Evolutionary conservation across 116 monocot species (phyloP).

Genomic region (Posidonia oceanica): DNA sequence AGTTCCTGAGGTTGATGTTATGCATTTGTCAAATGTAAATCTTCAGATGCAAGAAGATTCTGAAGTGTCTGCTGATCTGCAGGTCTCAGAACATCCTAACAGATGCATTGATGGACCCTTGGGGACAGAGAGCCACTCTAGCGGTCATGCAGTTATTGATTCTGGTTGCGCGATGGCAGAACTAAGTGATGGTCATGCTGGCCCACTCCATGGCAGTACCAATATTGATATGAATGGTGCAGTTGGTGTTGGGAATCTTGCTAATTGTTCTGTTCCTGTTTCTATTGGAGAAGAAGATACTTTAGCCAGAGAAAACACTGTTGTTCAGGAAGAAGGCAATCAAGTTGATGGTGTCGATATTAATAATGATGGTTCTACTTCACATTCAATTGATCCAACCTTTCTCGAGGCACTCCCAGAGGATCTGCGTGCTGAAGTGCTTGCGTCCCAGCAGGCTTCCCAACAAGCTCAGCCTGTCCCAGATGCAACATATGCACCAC

Average conservation of each 20-base stretch:
- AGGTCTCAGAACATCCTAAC: constrained; percentile 8
- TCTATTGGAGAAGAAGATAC: constrained; percentile 16
- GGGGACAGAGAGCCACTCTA: constrained; percentile 28
- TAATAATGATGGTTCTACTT: constrained; percentile 24
- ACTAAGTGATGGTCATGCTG: constrained; percentile 38
- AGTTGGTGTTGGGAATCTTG: constrained; percentile 22
- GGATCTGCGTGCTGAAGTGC: constrained; percentile 72
- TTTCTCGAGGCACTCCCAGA: constrained; percentile 69
- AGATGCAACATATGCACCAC: constrained; percentile 30
- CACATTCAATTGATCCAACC: constrained; percentile 63
- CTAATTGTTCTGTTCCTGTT: constrained; percentile 16
- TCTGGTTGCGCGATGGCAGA: constrained; percentile 29
- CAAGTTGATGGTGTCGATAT: constrained; percentile 17
- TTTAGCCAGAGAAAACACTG: constrained; percentile 13
- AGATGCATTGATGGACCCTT: constrained; percentile 9
- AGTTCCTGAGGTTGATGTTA: constrained; percentile 19
- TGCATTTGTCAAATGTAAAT: constrained; percentile 14
- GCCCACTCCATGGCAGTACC: constrained; percentile 15
- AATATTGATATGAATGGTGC: constrained; percentile 34
- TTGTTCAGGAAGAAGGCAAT: constrained; percentile 14
- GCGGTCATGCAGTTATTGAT: constrained; percentile 38
- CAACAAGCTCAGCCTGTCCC: constrained; percentile 15
- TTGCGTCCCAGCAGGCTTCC: constrained; percentile 29
- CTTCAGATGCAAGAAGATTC: constrained; percentile 25
- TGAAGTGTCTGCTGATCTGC: constrained; percentile 17